phyloP scores from a whole-genome alignment of 257 asterid species.

The Verbascum thapsus region DNA sequence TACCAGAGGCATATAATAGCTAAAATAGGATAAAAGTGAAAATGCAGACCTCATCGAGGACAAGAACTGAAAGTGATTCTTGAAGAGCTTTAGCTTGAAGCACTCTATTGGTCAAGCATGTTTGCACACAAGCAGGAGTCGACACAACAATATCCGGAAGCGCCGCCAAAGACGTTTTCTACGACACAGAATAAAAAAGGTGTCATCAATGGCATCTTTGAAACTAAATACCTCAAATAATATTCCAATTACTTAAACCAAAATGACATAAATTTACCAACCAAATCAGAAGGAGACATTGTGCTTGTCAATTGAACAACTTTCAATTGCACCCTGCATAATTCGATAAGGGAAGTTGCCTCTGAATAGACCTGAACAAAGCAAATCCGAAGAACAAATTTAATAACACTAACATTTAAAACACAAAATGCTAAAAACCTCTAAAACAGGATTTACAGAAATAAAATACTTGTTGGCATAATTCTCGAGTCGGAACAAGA shows the following conservation, averaged over 20 bases:
- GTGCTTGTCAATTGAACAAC: constrained; percentile 72
- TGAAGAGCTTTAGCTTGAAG: constrained; percentile 71
- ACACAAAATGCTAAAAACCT: background rate
- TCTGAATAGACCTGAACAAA: constrained; percentile 67
- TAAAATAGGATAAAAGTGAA: constrained; percentile 8
- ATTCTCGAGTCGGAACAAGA: constrained; percentile 91
- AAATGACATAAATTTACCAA: constrained; percentile 35
- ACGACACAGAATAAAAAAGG: constrained; percentile 10
- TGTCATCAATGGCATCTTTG: background rate
- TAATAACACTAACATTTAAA: constrained; percentile 2
- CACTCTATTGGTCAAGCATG: constrained; percentile 60
- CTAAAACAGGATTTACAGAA: background rate
- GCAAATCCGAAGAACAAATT: background rate
- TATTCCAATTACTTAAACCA: background rate
- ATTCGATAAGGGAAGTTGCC: constrained; percentile 65
- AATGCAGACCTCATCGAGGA: constrained; percentile 86
- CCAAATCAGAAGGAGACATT: constrained; percentile 71
- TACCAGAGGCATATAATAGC: background rate
- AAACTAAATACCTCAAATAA: background rate
- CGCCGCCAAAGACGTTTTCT: constrained; percentile 83
- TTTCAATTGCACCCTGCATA: constrained; percentile 76
- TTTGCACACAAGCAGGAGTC: constrained; percentile 82
- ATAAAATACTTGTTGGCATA: constrained; percentile 80
- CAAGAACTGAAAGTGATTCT: constrained; percentile 77
- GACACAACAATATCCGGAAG: constrained; percentile 78